Conservation (phyloP, 768 basidiomycete genomes). For the Phaffia tasmanica region DNA sequence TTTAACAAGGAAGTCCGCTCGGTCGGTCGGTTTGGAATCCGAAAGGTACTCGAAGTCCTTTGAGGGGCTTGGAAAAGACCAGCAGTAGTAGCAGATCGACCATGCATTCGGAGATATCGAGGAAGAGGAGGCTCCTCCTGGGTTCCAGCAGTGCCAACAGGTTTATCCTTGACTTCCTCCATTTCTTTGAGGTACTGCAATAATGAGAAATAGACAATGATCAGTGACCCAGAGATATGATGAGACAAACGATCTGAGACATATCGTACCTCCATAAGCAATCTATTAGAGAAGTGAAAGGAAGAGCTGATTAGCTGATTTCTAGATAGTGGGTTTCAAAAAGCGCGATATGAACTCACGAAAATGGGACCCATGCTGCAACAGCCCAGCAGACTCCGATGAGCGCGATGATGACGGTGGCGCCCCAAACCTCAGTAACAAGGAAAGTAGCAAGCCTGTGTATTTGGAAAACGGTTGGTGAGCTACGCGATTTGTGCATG, state of each 20-base stretch:
- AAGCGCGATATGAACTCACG: not conserved
- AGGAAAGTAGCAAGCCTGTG: constrained; percentile 60
- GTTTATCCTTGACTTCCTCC: constrained; percentile 36
- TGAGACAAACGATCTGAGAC: not conserved
- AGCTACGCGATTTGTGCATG: not conserved
- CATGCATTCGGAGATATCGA: constrained; percentile 34
- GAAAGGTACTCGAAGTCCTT: constrained; percentile 15
- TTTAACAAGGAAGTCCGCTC: constrained; percentile 37
- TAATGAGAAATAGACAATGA: not conserved
- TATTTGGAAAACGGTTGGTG: not conserved
- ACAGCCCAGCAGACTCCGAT: constrained; percentile 94
- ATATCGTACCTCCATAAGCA: constrained; percentile 72
- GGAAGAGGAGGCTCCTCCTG: constrained; percentile 45
- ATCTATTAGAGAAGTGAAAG: constrained; percentile 57
- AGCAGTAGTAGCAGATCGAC: constrained; percentile 40
- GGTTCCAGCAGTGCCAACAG: constrained; percentile 4
- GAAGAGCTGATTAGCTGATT: constrained; percentile 35
- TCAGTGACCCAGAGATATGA: too few species aligned
- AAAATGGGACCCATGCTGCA: constrained; percentile 70
- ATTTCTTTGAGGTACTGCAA: constrained; percentile 63
- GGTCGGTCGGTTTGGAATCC: constrained; percentile 31
- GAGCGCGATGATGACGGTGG: constrained; percentile 67
- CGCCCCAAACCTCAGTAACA: constrained; percentile 66
- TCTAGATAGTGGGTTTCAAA: not conserved
- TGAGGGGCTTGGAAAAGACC: constrained; percentile 26